These are phyloP conservation scores for Erysimum cheiri DNA, from an alignment of 441 rosid species.

Conservation along the genomic window DNA sequence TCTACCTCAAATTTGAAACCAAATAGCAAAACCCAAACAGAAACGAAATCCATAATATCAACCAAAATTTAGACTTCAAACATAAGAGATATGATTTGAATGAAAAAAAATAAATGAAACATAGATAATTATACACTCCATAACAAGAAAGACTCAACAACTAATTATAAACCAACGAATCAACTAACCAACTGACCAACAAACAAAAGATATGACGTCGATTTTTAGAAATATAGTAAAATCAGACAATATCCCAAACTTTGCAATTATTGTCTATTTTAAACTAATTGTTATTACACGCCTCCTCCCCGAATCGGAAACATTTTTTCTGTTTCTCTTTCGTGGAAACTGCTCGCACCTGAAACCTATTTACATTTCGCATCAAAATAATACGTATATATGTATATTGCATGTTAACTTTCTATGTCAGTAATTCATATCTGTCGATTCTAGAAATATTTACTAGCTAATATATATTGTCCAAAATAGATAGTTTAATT, in stretches of 20 bases:
- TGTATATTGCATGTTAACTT: constrained; percentile 6
- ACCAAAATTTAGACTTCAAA: constrained; percentile 31
- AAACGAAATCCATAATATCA: constrained; percentile 11
- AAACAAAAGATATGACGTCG: constrained; percentile 39
- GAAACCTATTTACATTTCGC: constrained; percentile 6
- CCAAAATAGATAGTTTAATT: constrained; percentile 5
- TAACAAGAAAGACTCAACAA: constrained; percentile 31
- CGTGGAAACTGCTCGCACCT: constrained; percentile 37
- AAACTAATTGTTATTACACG: constrained; percentile 36
- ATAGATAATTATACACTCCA: background rate
- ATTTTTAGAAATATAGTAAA: constrained; percentile 25
- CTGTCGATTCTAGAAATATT: constrained; percentile 12
- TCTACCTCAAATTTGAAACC: background rate
- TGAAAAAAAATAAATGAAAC: background rate
- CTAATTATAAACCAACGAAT: constrained; percentile 38
- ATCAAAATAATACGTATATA: background rate
- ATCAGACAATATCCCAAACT: constrained; percentile 36
- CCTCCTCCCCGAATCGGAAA: constrained; percentile 36
- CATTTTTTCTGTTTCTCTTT: constrained; percentile 34
- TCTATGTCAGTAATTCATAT: background rate
- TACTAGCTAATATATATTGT: background rate
- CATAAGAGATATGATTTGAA: constrained; percentile 14
- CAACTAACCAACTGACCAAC: constrained; percentile 43
- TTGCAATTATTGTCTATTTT: constrained; percentile 33
- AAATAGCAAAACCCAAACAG: background rate